These are phyloP conservation scores for Naganishia sp. DNA, from an alignment of 1,284 basidiomycete species.

Conservation along the genomic window DNA sequence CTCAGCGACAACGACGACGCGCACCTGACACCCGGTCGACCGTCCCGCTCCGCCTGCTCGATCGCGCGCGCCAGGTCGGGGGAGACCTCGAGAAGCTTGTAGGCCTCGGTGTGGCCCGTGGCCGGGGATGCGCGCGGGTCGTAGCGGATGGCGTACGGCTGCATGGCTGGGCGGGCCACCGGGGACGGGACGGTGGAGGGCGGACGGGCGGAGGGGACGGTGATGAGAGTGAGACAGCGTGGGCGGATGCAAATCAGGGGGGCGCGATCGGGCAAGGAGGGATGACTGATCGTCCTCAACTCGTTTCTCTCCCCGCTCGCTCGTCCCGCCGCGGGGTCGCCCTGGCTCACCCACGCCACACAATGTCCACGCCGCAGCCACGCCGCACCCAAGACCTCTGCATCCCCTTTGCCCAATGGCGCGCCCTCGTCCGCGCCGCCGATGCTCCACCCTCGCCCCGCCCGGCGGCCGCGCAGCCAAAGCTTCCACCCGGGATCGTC, in stretches of 20 bases:
- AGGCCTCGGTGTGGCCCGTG: constrained; percentile 40
- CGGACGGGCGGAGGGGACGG: background rate
- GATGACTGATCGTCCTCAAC: no score
- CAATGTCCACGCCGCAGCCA: constrained; percentile 58
- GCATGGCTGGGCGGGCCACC: background rate
- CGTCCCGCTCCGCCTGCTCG: constrained; percentile 37
- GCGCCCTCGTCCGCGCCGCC: background rate
- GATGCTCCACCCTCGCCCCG: background rate
- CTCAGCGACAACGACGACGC: no score
- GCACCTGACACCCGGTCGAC: constrained; percentile 41
- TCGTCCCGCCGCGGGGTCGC: no score
- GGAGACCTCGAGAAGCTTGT: constrained; percentile 53
- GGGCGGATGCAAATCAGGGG: no score
- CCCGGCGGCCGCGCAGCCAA: no score
- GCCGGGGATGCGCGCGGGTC: constrained; percentile 2
- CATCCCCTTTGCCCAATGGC: constrained; percentile 74
- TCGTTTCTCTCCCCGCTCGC: no score
- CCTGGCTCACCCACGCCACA: background rate
- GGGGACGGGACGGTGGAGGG: background rate
- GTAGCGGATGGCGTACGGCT: constrained; percentile 18
- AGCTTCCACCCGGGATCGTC: constrained; percentile 73
- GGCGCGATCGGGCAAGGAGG: no score
- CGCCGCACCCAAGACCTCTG: constrained; percentile 83
- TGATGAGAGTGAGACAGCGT: no score
- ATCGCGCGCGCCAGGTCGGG: constrained; percentile 50